Evolutionary conservation across 23 red algal species (phyloP), one percentile per base, ranked within the genome.

Genomic region (Cyanidium caldarium): DNA sequence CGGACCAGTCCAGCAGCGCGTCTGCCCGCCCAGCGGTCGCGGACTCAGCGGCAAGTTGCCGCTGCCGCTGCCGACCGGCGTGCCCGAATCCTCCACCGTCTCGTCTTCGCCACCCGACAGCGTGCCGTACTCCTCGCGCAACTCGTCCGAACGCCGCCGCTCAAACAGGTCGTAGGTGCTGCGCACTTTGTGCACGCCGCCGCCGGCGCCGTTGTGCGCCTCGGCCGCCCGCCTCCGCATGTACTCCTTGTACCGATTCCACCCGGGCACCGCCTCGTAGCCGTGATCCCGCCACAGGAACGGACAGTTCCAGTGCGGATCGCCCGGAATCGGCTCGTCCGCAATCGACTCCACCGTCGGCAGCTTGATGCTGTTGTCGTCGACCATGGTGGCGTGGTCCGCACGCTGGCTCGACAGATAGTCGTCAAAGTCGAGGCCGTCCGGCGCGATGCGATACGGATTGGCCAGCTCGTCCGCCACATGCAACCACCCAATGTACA

Each of bases 331-430:
- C 3, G 51, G 51, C 51, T 61, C 51, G 23, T 61, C 13, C n/a
- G 19, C 5, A 25, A 61, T 61, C 10, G 51, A 61, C 7, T 61
- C 51, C 51, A 61, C 51, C 5, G 51, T 61, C 3, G 51, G 51
- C 51, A 61, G 21, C 10, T 28, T 16, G 51, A 61, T 61, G 21
- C 51, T 61, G 23, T 61, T 28, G 23, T 61, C 51, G 23, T 61
- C 51, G 51, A 61, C 51, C 51, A 61, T 61, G 5, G 51, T 61
- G 51, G 51, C 51, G 51, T 61, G 51, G 23, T 61, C 51, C 51
- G 51, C 51, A 10, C 51, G 51, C 51, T 61, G 51, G 31, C 51
- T 61, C 51, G 51, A 61, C 10, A 61, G 23, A 61, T 61, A 61
- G 21, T 61, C 51, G 51, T 61, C 51, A 61, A 61, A 61, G 31